A percentile compares a stretch with the other conserved stretches of the same genome.
phyloP scores from a whole-genome alignment of 768 basidiomycete species.

The Cubamyces lactineus region DNA sequence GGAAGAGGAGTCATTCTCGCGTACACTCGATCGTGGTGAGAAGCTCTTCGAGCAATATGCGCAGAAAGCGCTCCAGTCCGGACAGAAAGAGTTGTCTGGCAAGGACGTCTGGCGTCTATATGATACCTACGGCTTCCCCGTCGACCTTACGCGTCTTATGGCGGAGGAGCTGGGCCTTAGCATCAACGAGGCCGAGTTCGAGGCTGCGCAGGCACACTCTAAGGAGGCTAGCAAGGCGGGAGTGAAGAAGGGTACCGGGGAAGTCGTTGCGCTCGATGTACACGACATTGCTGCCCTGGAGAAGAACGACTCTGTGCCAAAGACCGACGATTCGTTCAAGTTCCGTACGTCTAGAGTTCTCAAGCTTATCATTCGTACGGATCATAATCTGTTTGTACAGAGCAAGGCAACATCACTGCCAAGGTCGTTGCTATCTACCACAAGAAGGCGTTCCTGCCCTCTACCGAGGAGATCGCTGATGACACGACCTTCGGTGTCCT shows the following conservation, averaged over 20 bases:
- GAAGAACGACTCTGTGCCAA: conserved; percentile 72
- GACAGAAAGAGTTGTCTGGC: conserved; percentile 71
- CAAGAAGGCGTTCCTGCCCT: conserved; percentile 70
- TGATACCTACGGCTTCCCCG: conserved; percentile 98
- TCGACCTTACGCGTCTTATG: conserved; percentile 95
- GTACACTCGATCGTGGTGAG: conserved; percentile 97
- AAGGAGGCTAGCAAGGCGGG: conserved; percentile 91
- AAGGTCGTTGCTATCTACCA: conserved; percentile 84
- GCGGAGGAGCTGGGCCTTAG: conserved; percentile 87
- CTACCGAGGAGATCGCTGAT: conserved; percentile 69
- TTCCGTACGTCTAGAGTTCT: conserved; percentile 62
- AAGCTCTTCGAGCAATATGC: conserved; percentile 93
- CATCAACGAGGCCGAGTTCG: conserved; percentile 89
- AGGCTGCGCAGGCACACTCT: conserved; percentile 82
- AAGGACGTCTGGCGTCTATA: conserved; percentile 97
- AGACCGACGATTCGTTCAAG: conserved; percentile 92
- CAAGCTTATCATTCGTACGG: not conserved
- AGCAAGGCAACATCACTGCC: conserved; percentile 74
- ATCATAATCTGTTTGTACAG: conserved; percentile 42
- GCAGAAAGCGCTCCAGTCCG: conserved; percentile 61
- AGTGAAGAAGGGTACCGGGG: conserved; percentile 66
- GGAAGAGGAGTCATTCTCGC: conserved; percentile 96
- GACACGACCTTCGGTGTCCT: conserved; percentile 79
- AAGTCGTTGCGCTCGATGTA: conserved; percentile 90
- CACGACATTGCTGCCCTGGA: conserved; percentile 91